Evolutionary conservation across 345 rosid genomes (phyloP), one percentile per base, ranked within the genome.

Genomic region (Gossypium ekmanianum): DNA sequence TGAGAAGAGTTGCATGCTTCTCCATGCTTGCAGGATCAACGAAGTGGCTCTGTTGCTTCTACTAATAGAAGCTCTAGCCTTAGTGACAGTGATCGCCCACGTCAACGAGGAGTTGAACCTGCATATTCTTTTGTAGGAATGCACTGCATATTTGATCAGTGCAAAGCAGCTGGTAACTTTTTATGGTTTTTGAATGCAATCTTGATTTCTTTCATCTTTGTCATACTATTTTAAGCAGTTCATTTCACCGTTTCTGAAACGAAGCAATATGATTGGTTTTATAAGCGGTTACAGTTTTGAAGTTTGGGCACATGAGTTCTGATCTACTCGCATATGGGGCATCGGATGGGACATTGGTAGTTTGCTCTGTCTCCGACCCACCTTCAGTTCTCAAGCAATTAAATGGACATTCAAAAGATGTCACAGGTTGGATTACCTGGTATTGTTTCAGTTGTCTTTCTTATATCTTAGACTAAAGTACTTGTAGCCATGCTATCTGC

Each of bases 291-390:
- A 92, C 99, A 2, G 91, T 95, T 85, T 76, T 95, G 80, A 92
- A 95, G 87, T 95, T 95, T 84, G 99, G 99, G 71, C 94, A 90
- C 78, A 90, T 82, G 92, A 92, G 98, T 85, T 95, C 99, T 79
- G 90, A 90, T 82, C 67, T 94, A 48, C 97, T 94, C 76, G 99
- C 99, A 59, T 94, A 88, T 83, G 98, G 99, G 76, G 94, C 96
- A 76, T 83, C 97, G 6, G 98, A 95, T 91, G 99, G 99, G 79
- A 84, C 89, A 76, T 85, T 95, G 80, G 90, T 94, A 20, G 91
- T 91, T 58, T 95, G 98, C 79, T 83, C 64, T 50, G 96, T 95
- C 77, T 84, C 87, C 10, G 93, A 95, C 27, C 71, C 55, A 22
- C 55, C 71, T 67, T 12, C 71, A 67, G 55, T 67, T 47, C 22